These are phyloP conservation scores for Penicillium pulvis DNA, from an alignment of 495 filamentous ascomycete species.

Conservation along the genomic window DNA sequence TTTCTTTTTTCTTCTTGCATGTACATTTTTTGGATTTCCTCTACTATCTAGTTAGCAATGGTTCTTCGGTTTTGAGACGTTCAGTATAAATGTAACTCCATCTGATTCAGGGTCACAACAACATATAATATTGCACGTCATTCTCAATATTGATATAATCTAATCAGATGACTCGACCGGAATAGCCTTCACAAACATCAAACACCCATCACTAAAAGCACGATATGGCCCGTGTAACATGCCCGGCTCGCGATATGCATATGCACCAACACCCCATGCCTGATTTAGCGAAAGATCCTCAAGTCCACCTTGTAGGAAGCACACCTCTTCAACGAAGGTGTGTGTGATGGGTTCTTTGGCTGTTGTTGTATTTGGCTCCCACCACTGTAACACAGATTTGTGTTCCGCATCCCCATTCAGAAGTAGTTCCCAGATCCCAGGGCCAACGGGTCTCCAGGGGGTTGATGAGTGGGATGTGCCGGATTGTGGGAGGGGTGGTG, in stretches of 20 bases:
- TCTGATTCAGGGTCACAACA: no score
- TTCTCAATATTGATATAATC: not conserved
- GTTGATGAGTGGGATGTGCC: constrained; percentile 17
- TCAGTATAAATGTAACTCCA: no score
- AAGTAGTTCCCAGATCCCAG: constrained; percentile 30
- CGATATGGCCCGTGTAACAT: constrained; percentile 30
- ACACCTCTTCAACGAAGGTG: constrained; percentile 31
- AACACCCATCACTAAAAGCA: constrained; percentile 22
- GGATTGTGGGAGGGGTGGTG: constrained; percentile 18
- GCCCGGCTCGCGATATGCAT: constrained; percentile 25
- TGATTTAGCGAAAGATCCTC: constrained; percentile 24
- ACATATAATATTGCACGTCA: not conserved
- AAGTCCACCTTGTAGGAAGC: constrained; percentile 26
- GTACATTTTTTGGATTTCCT: no score
- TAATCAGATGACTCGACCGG: constrained; percentile 2
- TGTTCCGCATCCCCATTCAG: constrained; percentile 24
- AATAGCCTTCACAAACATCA: constrained; percentile 28
- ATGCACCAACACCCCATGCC: constrained; percentile 28
- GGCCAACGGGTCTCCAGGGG: constrained; percentile 26
- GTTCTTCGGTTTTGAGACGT: no score
- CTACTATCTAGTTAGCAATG: no score
- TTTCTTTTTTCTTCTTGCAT: no score
- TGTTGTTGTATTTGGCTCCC: constrained; percentile 21
- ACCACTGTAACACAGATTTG: constrained; percentile 31
- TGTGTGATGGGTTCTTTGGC: constrained; percentile 23